Percentiles rank a stretch among this genome's conserved stretches.
Conservation (phyloP, 352 stramenopile genomes). For the Thraustochytrium striatum region DNA sequence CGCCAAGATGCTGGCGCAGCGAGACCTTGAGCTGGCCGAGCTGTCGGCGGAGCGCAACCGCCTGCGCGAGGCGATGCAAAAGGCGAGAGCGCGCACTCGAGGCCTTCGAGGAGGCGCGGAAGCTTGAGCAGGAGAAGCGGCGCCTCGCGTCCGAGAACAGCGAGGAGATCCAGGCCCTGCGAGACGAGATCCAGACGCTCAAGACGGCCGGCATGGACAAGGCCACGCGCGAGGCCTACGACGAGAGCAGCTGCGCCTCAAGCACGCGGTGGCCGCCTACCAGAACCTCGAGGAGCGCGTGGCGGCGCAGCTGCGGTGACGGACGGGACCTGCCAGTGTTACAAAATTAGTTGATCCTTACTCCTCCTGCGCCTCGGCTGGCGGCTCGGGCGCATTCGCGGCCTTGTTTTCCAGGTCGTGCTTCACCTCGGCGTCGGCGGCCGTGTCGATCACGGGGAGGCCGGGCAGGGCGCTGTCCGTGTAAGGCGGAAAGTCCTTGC, state of each 20-base stretch:
- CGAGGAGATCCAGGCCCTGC: background rate
- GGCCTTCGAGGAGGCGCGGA: background rate
- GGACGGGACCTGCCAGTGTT: no score
- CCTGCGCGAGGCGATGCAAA: background rate
- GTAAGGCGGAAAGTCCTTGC: constrained; percentile 44
- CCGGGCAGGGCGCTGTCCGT: no score
- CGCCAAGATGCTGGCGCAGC: background rate
- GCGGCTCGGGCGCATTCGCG: no score
- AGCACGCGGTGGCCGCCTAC: constrained; percentile 38
- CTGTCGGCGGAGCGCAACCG: background rate
- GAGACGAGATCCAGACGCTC: background rate
- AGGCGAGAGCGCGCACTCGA: background rate
- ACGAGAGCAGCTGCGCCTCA: constrained; percentile 43
- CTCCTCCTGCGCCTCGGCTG: no score
- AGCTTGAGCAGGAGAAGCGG: background rate
- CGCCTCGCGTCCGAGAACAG: background rate
- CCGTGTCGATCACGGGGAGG: no score
- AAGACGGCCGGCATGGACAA: constrained; percentile 34
- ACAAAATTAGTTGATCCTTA: no score
- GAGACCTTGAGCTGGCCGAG: background rate
- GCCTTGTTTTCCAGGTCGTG: no score
- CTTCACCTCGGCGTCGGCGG: no score
- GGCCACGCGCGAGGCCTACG: constrained; percentile 33
- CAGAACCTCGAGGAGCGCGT: constrained; percentile 21
- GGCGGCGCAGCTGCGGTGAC: background rate